These are phyloP conservation scores for Petunia axillaris DNA, from an alignment of 257 asterid genomes.

Conservation along the genomic window DNA sequence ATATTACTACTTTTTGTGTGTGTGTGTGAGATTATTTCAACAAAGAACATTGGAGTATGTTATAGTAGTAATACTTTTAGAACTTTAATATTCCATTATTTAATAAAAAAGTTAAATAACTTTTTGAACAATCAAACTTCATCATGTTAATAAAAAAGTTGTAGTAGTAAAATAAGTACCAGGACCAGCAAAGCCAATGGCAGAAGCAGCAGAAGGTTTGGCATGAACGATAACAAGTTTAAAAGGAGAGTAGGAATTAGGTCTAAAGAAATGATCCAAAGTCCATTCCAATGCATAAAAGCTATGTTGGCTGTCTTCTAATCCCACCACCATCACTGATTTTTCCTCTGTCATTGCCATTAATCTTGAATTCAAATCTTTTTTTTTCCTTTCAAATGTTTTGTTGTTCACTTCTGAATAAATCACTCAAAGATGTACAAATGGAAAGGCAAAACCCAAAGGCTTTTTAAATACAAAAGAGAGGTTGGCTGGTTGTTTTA, in stretches of 20 bases:
- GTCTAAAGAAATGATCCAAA: slow-evolving; percentile 61
- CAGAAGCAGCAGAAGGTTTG: slow-evolving; percentile 54
- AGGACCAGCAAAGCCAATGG: slow-evolving; percentile 67
- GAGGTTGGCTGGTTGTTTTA: no score
- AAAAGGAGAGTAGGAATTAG: slow-evolving; percentile 49
- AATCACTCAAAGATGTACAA: not conserved
- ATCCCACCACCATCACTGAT: slow-evolving; percentile 7
- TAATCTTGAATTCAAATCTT: not conserved
- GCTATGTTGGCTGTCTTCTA: slow-evolving; percentile 82
- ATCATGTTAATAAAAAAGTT: not conserved
- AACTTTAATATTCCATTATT: no score
- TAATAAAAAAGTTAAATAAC: no score
- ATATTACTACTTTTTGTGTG: no score
- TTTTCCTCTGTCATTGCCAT: not conserved
- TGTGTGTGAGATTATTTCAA: no score
- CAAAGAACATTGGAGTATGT: no score
- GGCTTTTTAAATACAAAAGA: not conserved
- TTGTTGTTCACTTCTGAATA: not conserved
- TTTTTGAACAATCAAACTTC: not conserved
- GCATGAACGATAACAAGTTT: slow-evolving; percentile 73
- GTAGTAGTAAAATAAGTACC: slow-evolving; percentile 37
- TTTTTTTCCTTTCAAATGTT: not conserved
- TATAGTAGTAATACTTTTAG: no score
- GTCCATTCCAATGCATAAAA: slow-evolving; percentile 82
- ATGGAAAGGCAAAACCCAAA: not conserved